Evolutionary conservation across 257 asterid species (phyloP), one percentile per base, ranked within the genome.

Genomic region (Solanum paucissectum): DNA sequence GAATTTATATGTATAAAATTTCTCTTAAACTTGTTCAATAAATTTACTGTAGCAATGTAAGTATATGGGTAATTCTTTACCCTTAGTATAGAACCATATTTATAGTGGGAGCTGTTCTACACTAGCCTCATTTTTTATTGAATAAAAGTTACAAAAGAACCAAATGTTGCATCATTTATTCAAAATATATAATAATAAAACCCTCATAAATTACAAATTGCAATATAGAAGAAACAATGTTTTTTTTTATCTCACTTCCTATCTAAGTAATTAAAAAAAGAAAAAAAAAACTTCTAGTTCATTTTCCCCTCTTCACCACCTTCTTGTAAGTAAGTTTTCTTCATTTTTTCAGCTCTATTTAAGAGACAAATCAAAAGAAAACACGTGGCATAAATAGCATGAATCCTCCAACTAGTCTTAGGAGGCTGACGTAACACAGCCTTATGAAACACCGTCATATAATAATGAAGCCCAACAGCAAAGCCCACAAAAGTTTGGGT

Each of bases 401-500:
- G 98, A 10, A 92, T 93, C 71, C 91, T 94, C 99, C 98, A 97
- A 49, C 94, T 93, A 4, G 94, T 94, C 92, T 92, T 95, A 14
- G 99, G 99, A 75, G 96, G 98, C 79, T 95, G 98, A 83, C 87
- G 95, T 91, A 95, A 32, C 29, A 97, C 98, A 1, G 98, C 96
- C 90, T 91, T 91, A 32, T 95, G 98, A 90, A 95, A 97, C 90
- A 97, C 98, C 91, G 91, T 90, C 95, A 95, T 89, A 87, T 95
- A 97, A 84, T 95, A 95, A 92, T 97, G 99, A 18, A 97, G 94
- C 87, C 99, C 99, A 88, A 97, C 95, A 1, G 98, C 91, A 29
- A 95, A 94, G 93, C 99, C 99, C 93, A 95, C 99, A 12, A 97
- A 90, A 0, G 96, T 95, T 87, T 97, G 98, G 88, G 88, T 98